Evolutionary conservation across 2,329 filamentous ascomycete species (phyloP), one percentile per base, ranked within the genome.

Genomic region (Aaosphaeria pasadenensis): DNA sequence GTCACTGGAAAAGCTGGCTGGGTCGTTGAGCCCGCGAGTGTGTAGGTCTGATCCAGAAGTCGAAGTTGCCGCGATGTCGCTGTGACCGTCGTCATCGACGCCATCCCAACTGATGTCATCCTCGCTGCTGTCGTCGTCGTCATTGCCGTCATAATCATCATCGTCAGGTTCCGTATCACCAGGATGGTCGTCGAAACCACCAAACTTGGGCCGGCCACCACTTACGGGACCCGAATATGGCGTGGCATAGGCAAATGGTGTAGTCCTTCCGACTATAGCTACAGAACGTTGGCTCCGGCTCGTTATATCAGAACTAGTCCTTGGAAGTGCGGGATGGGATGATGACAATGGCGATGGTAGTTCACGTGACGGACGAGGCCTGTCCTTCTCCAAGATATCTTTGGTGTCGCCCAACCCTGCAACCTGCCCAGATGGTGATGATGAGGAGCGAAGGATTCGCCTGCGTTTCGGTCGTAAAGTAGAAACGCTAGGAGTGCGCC

Each of bases 181-280:
- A 30, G 52, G 60, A 13, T 43, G 32, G 30, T 63, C 54, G 17
- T 57, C 58, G 43, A 56, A 62, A 7, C 54, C 58, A 17, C 49
- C 51, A 44, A 59, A 65, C 1, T 41, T 57, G 17, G 51, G 48
- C 17, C 17, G 17, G 2, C 62, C 64, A 11, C 64, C 66, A n/a
- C 67, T 44, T 35, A 70, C 59, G 1, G 60, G 60, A 1, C 67
- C 66, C 59, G 86, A 90, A 62, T 86, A 78, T 0, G 88, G 88
- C 0, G 88, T 91, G 3, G 86, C 86, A 59, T 91, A 91, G n/a
- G 83, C 84, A 54, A 84, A 84, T 2, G 77, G 77, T 0, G 85
- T 86, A 0, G 79, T 49, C 60, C 68, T 57, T 48, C 60, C 58
- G 4, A 53, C 51, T 65, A 60, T 46, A 30, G 57, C 56, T 7